Percentiles rank a stretch among this genome's conserved stretches.
Evolutionary conservation across 2,329 filamentous ascomycete species (phyloP).

Genomic region (Talaromyces sp.): DNA sequence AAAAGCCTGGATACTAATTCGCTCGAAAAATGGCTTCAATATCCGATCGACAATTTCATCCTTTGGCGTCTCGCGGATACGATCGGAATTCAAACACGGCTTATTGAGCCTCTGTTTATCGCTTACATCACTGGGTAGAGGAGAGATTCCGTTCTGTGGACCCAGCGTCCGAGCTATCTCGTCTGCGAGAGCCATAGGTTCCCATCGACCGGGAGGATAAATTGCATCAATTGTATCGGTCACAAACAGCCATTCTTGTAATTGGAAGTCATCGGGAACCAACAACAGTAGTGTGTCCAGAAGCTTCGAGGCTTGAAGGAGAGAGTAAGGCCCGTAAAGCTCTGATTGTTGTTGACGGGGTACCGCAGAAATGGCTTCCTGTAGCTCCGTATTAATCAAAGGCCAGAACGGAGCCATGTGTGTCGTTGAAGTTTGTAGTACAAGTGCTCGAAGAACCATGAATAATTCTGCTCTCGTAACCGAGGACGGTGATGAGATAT

Average conservation of each 20-base stretch:
- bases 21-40: constrained; percentile 81
- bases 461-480: constrained; percentile 85
- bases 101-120: constrained; percentile 34
- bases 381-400: constrained; percentile 79
- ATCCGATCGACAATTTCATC: constrained; percentile 70
- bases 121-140: constrained; percentile 28
- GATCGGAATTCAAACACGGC: constrained; percentile 44
- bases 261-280: constrained; percentile 91
- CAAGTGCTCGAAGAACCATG: constrained; percentile 77
- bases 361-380: constrained; percentile 72
- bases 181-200: constrained; percentile 74
- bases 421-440: constrained; percentile 72
- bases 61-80: constrained; percentile 53
- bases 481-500: constrained; percentile 87
- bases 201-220: constrained; percentile 69
- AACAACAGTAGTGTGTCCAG: constrained; percentile 83
- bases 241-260: constrained; percentile 97
- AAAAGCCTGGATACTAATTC: constrained; percentile 89
- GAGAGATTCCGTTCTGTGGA: constrained; percentile 34
- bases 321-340: constrained; percentile 69
- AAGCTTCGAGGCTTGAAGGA: constrained; percentile 91
- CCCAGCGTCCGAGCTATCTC: constrained; percentile 76
- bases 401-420: constrained; percentile 88
- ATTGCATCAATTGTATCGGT: constrained; percentile 96
- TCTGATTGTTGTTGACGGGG: constrained; percentile 68